A percentile compares a stretch with the other conserved stretches of the same genome.
Evolutionary conservation across 2,329 filamentous ascomycete genomes (phyloP).

Genomic region (Cryphonectria japonica): DNA sequence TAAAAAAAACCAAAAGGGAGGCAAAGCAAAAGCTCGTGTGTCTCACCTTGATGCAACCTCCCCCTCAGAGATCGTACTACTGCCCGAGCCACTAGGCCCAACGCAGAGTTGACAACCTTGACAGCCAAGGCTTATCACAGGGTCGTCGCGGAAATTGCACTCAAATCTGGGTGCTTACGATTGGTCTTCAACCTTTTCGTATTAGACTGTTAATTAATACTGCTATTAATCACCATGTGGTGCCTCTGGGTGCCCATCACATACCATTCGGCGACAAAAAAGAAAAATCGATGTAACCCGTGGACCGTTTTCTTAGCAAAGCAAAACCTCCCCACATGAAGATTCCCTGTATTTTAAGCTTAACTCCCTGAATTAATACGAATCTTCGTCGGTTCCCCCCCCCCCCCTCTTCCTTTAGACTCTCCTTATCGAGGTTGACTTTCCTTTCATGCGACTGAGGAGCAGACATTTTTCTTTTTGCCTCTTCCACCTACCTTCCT

Average conservation of each 20-base stretch:
- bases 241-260: neutral
- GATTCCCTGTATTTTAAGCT: neutral
- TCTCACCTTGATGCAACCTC: neutral
- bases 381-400: neutral
- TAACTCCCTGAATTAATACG: neutral
- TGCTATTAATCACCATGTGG: neutral
- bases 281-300: neutral
- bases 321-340: neutral
- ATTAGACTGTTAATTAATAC: neutral
- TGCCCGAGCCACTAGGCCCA: neutral
- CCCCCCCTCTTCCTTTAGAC: neutral
- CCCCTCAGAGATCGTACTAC: neutral
- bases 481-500: neutral
- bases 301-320: neutral
- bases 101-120: neutral
- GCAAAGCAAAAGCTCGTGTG: neutral
- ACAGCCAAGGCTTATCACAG: neutral
- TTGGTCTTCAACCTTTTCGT: neutral
- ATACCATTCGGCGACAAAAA: neutral
- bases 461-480: neutral
- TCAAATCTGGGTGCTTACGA: neutral
- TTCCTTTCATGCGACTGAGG: neutral
- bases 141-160: neutral
- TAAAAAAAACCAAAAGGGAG: neutral
- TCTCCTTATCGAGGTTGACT: neutral